Base-by-base conservation (phyloP, 2,329 filamentous ascomycete genomes). In the Lasiodiplodia citricola region DNA sequence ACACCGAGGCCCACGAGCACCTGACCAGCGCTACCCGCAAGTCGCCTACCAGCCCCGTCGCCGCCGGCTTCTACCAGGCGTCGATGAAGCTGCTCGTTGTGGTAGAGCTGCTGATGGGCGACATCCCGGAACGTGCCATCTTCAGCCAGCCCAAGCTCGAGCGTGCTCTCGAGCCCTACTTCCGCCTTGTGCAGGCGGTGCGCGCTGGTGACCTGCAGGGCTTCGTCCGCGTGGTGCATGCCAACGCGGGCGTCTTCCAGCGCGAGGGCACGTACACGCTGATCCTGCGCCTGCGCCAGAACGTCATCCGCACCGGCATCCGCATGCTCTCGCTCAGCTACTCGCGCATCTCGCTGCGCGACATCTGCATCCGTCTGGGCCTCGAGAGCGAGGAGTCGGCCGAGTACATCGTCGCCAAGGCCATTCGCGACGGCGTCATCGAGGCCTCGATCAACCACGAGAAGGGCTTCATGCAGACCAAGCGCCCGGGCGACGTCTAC, bases 321-420 rank as follows among this genome's bases (percentile, higher is more conserved):
- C 93, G 96, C 74, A 97, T 98, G 94, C 97, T 99, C 89, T 98
- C 95, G 51, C 86, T 99, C 72, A 97, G 94, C 23, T 99, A 99
- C 85, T 97, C 95, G 70, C 92, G 95, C 71, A 99, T 99, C 77
- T 97, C 95, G 1, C 87, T 99, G 68, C 91, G 96, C 69, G 96
- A 99, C 78, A 99, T 99, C 74, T 99, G 96, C 83, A 94, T 98
- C 69, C 92, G 96, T 58, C 87, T 99, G 63, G 94, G 96, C 65
- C 86, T 99, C 11, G 93, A 96, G 72, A 97, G 92, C 74, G 96
- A 99, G 80, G 96, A 99, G 85, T 97, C 93, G 52, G 96, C 96
- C 13, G 96, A 99, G 83, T 99, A 99, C 82, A 99, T 99, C 79
- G 96, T 98, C 44, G 96, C 96, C 72, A 99, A 99, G 86, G 96